These are phyloP conservation scores for Sporothrix schenckii DNA, from an alignment of 2,329 filamentous ascomycete genomes.

Conservation along the genomic window DNA sequence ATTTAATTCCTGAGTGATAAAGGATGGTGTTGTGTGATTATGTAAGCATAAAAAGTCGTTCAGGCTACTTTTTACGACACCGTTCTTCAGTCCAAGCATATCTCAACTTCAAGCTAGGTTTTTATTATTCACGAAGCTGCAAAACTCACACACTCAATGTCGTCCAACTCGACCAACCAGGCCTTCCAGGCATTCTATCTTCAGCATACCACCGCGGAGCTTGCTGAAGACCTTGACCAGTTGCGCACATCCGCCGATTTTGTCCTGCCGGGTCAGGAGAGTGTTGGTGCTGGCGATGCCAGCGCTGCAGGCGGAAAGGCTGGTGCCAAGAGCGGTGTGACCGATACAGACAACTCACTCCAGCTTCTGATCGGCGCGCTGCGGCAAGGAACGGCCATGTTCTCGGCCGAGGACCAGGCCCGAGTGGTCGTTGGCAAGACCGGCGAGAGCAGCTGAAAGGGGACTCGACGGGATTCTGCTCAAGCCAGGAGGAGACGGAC, in stretches of 20 bases:
- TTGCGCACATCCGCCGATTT: slow-evolving; percentile 72
- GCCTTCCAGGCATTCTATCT: slow-evolving; percentile 62
- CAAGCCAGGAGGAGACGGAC: neutral
- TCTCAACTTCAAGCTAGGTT: neutral
- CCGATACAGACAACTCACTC: slow-evolving; percentile 49
- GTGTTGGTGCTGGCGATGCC: slow-evolving; percentile 60
- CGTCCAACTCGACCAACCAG: neutral
- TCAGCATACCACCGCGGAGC: slow-evolving; percentile 68
- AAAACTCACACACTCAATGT: neutral
- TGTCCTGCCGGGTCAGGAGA: slow-evolving; percentile 59
- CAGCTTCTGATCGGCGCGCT: slow-evolving; percentile 68
- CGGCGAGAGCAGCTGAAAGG: neutral
- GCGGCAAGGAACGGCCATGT: slow-evolving; percentile 67
- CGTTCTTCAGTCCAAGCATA: slow-evolving; percentile 3
- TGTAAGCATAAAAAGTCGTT: neutral
- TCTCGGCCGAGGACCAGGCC: slow-evolving; percentile 53
- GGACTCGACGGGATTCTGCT: neutral
- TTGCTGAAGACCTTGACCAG: slow-evolving; percentile 73
- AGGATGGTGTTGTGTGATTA: neutral
- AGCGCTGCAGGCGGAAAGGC: neutral
- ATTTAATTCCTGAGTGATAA: too few species aligned
- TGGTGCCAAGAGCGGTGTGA: slow-evolving; percentile 15
- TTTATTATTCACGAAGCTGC: neutral
- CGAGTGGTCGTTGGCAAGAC: slow-evolving; percentile 38
- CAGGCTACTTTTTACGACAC: neutral